These are phyloP conservation scores for Fusarium agapanthi DNA, from an alignment of 2,329 filamentous ascomycete genomes.

Conservation along the genomic window DNA sequence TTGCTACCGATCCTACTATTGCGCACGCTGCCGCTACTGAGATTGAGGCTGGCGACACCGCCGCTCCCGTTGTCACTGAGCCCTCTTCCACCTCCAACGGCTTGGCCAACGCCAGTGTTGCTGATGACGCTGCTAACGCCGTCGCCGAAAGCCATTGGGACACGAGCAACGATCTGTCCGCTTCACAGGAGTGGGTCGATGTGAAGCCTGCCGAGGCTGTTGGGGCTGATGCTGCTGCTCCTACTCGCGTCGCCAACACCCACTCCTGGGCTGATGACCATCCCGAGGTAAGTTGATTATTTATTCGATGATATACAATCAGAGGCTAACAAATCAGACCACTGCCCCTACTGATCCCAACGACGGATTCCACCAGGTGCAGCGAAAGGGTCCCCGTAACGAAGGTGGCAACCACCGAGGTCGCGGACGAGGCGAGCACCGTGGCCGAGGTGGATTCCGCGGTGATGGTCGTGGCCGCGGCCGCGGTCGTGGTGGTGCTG, in stretches of 20 bases:
- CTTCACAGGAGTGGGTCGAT: conserved; percentile 75
- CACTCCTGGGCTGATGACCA: conserved; percentile 88
- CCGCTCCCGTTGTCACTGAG: conserved; percentile 53
- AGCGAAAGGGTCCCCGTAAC: conserved; percentile 65
- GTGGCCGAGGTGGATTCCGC: conserved; percentile 62
- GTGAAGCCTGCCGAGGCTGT: conserved; percentile 74
- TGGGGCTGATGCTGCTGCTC: conserved; percentile 74
- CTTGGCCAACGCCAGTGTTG: conserved; percentile 60
- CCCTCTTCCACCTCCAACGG: conserved; percentile 49
- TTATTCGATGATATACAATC: neutral
- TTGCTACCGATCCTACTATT: conserved; percentile 70
- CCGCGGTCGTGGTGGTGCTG: conserved; percentile 50
- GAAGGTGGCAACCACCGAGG: conserved; percentile 56
- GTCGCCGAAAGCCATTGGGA: conserved; percentile 76
- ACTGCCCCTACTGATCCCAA: conserved; percentile 54
- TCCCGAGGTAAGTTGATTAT: conserved; percentile 58
- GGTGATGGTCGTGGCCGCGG: conserved; percentile 57
- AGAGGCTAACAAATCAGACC: conserved; percentile 35
- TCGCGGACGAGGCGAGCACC: conserved; percentile 58
- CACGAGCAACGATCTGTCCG: conserved; percentile 51
- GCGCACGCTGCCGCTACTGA: conserved; percentile 74
- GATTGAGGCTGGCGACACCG: conserved; percentile 60
- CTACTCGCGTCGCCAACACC: conserved; percentile 61
- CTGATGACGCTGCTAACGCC: conserved; percentile 64
- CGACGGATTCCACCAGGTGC: conserved; percentile 79